Evolutionary conservation across 2,329 filamentous ascomycete genomes (phyloP).

Genomic region (Hirsutella rhossiliensis): DNA sequence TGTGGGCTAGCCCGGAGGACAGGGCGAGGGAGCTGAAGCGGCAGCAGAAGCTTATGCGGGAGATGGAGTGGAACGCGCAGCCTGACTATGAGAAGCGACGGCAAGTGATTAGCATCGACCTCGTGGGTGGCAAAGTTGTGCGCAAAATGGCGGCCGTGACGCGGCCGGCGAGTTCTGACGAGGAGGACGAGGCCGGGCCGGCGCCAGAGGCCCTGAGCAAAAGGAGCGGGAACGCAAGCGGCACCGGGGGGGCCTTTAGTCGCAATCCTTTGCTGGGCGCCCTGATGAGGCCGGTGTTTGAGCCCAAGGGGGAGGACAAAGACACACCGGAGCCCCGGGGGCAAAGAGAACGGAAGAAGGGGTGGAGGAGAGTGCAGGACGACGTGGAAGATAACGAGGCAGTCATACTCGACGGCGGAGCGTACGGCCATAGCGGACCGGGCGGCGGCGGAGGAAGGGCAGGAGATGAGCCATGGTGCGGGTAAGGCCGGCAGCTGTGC

Average conservation of each 20-base stretch:
- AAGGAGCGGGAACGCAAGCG: conserved; percentile 20
- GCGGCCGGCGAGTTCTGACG: conserved; percentile 39
- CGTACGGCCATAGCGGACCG: conserved; percentile 25
- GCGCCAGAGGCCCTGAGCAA: conserved; percentile 20
- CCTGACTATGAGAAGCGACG: conserved; percentile 84
- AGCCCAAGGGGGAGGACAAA: conserved; percentile 38
- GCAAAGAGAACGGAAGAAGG: conserved; percentile 28
- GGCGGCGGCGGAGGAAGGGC: neutral
- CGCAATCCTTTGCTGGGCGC: conserved; percentile 55
- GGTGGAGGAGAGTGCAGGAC: conserved; percentile 50
- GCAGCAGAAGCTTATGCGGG: conserved; percentile 71
- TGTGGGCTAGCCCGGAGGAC: conserved; percentile 79
- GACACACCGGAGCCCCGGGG: conserved; percentile 19
- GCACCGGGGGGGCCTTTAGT: conserved; percentile 45
- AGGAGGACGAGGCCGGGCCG: conserved; percentile 11
- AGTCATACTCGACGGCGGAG: conserved; percentile 45
- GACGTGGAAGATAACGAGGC: conserved; percentile 46
- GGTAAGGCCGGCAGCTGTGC: neutral
- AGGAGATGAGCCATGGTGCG: neutral
- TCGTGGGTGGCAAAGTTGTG: conserved; percentile 66
- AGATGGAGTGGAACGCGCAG: conserved; percentile 75
- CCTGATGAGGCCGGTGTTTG: conserved; percentile 51
- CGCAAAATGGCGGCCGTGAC: conserved; percentile 56
- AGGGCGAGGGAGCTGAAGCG: conserved; percentile 71
- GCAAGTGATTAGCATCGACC: conserved; percentile 75